Evolutionary conservation across 169 alveolate species (phyloP), one percentile per base, ranked within the genome.

Genomic region (Plasmodium knowlesi): DNA sequence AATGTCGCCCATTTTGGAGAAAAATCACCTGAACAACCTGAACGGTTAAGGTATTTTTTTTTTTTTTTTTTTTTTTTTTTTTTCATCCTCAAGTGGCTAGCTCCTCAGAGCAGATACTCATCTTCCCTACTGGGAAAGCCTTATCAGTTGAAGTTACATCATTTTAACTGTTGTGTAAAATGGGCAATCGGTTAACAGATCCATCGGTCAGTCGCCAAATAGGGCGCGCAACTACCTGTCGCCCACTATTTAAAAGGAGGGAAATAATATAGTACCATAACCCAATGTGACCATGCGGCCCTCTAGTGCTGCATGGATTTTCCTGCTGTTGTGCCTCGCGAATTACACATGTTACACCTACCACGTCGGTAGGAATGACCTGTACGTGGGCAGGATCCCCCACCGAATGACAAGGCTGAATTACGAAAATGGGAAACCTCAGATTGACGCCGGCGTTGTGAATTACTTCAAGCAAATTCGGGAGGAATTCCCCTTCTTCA

Each of bases 381-480:
- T 61, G 30, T 32, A 39, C 70, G 22, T 83, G 22, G 53, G 73
- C 43, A 83, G n/a, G 39, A 12, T 53, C 12, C n/a, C 37, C 34
- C 53, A 25, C 10, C n/a, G 84, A 84, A 84, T 43, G 37, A 25
- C 78, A 28, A 72, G 72, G 37, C 53, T 84, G 76, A 73, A 50
- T 22, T 32, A 39, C 22, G 41, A 72, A 73, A 25, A n/a, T 86
- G 84, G 80, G 32, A 86, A 86, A 32, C 93, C 93, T 0, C 32
- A 41, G 5, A 86, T 86, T 12, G 93, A 86, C 57, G 43, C 25
- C 73, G 70, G 80, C 30, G 80, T 86, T 39, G 71, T 78, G 70
- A 79, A 86, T 25, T 86, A 86, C 70, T 86, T 86, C 70, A 86
- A 86, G 80, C 61, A 46, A 37, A 41, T 86, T 34, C 80, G 93